phyloP scores from a whole-genome alignment of 2,329 filamentous ascomycete genomes.

The Aspergillus ibericus region DNA sequence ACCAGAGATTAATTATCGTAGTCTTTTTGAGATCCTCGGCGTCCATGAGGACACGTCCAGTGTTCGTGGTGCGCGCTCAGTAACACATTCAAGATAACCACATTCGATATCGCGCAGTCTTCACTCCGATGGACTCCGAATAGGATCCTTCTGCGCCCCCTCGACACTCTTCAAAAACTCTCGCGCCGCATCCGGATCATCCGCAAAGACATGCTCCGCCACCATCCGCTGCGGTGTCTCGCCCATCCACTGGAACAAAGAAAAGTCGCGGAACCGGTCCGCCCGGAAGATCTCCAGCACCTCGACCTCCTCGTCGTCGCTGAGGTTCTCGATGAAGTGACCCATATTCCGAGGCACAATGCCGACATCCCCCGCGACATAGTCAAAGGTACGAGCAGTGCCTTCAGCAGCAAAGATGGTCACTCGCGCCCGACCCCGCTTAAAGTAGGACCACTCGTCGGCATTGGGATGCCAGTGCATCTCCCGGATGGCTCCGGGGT shows the following conservation, averaged over 20 bases:
- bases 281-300: constrained; percentile 9
- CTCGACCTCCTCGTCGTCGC: constrained; percentile 7
- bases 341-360: constrained; percentile 9
- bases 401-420: constrained; percentile 7
- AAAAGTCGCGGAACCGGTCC: constrained; percentile 7
- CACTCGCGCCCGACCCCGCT: constrained; percentile 5
- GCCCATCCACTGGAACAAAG: constrained; percentile 7
- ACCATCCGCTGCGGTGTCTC: constrained; percentile 8
- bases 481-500: constrained; percentile 4
- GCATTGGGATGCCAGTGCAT: constrained; percentile 15
- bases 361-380: constrained; percentile 6
- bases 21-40: too few species aligned
- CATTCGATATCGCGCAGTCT: neutral
- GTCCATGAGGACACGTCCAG: too few species aligned
- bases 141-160: constrained; percentile 4
- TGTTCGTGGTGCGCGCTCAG: too few species aligned
- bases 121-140: neutral
- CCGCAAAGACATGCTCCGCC: constrained; percentile 6
- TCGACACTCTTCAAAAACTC: constrained; percentile 3
- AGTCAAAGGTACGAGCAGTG: constrained; percentile 7
- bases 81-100: too few species aligned
- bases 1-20: too few species aligned
- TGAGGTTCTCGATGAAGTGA: constrained; percentile 8
- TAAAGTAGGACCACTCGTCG: constrained; percentile 13
- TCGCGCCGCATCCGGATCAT: constrained; percentile 3